Conservation (phyloP, 345 rosid genomes). For the Syzygium aromaticum region DNA sequence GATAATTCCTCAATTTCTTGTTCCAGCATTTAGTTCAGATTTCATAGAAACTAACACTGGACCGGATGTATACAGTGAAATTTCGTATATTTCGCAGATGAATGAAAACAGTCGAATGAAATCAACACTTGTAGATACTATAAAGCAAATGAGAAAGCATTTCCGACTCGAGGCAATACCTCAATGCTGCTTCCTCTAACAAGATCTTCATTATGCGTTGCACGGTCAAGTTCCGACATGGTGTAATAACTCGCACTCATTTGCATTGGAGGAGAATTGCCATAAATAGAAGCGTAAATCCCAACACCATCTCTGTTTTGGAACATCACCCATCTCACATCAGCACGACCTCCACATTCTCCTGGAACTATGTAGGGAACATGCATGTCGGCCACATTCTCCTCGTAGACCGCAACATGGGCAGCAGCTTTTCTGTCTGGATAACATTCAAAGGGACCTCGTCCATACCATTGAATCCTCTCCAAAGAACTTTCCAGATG, state of each 20-base stretch:
- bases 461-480: slow-evolving; percentile 75
- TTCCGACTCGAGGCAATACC: slow-evolving; percentile 25
- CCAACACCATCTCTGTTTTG: slow-evolving; percentile 64
- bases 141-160: neutral
- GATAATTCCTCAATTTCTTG: neutral
- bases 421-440: slow-evolving; percentile 98
- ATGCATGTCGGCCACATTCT: slow-evolving; percentile 63
- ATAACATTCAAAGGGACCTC: slow-evolving; percentile 97
- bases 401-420: slow-evolving; percentile 59
- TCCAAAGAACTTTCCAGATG: slow-evolving; percentile 64
- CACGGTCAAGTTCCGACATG: slow-evolving; percentile 57
- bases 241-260: slow-evolving; percentile 85
- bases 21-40: neutral
- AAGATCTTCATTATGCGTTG: slow-evolving; percentile 70
- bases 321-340: slow-evolving; percentile 91
- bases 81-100: neutral
- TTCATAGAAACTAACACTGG: neutral
- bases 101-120: neutral
- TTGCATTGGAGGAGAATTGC: slow-evolving; percentile 81
- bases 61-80: neutral
- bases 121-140: neutral
- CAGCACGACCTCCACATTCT: slow-evolving; percentile 85
- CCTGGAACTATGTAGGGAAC: slow-evolving; percentile 96
- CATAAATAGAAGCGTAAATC: slow-evolving; percentile 70
- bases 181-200: slow-evolving; percentile 57